Evolutionary conservation across 2,329 filamentous ascomycete genomes (phyloP).

Genomic region (Ascochyta lentis): DNA sequence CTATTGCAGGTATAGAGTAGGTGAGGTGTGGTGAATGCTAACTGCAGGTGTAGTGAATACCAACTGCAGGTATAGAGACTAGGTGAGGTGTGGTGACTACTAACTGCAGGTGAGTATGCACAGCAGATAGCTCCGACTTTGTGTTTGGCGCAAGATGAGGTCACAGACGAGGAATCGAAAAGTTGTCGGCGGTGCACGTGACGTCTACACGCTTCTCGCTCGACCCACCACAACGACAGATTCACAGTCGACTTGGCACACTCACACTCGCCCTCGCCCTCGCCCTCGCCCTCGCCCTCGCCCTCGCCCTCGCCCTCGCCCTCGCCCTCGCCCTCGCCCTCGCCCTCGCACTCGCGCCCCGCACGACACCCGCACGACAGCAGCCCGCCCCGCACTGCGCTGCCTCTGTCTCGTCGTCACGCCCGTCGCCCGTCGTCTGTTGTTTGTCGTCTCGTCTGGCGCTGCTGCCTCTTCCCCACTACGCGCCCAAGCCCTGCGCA

Average conservation of each 20-base stretch:
- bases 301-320: not conserved
- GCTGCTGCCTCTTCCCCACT: slow-evolving; percentile 4
- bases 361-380: slow-evolving; percentile 9
- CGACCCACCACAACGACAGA: slow-evolving; percentile 1
- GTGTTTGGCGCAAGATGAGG: slow-evolving; percentile 5
- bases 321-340: too few relatives aligned
- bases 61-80: too few relatives aligned
- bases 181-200: not conserved
- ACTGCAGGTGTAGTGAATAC: too few relatives aligned
- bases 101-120: too few relatives aligned
- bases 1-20: too few relatives aligned
- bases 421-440: not conserved
- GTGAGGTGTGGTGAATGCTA: too few relatives aligned
- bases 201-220: not conserved
- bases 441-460: not conserved
- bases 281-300: too few relatives aligned
- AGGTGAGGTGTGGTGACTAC: too few relatives aligned
- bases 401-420: slow-evolving; percentile 10
- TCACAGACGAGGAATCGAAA: slow-evolving; percentile 8
- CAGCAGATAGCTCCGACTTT: too few relatives aligned
- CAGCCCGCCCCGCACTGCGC: slow-evolving; percentile 12
- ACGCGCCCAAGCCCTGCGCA: slow-evolving; percentile 18
- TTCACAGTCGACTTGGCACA: not conserved
- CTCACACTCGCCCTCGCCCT: too few relatives aligned
- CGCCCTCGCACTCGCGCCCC: too few relatives aligned